These are phyloP conservation scores for Stemphylium beticola DNA, from an alignment of 2,329 filamentous ascomycete genomes.

Conservation along the genomic window DNA sequence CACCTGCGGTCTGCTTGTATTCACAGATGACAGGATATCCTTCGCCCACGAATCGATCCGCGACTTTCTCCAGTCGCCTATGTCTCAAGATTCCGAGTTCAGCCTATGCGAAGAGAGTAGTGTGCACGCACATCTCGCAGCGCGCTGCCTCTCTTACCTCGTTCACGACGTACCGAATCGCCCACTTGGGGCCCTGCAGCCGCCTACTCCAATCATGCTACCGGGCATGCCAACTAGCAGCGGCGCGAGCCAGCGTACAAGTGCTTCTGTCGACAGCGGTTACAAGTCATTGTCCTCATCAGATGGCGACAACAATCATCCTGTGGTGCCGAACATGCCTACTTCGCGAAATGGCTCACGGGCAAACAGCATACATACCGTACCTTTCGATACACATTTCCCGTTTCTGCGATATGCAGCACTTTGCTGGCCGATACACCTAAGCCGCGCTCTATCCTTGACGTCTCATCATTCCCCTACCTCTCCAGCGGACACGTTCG, in stretches of 20 bases:
- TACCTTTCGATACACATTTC: constrained; percentile 32
- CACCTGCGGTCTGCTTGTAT: constrained; percentile 34
- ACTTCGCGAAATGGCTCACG: constrained; percentile 3
- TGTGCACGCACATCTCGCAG: constrained; percentile 38
- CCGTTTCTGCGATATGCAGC: constrained; percentile 41
- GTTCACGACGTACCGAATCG: constrained; percentile 36
- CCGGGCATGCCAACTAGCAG: constrained; percentile 21
- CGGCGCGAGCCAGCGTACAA: constrained; percentile 32
- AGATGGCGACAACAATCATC: constrained; percentile 23
- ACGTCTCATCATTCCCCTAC: constrained; percentile 1
- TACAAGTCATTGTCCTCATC: constrained; percentile 40
- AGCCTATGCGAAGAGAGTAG: constrained; percentile 30
- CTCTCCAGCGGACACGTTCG: constrained; percentile 1
- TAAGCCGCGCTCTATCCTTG: constrained; percentile 30
- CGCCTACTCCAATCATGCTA: constrained; percentile 12
- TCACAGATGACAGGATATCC: constrained; percentile 22
- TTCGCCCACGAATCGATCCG: constrained; percentile 36
- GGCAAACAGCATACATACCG: constrained; percentile 12
- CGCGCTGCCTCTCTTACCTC: constrained; percentile 38
- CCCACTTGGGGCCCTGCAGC: constrained; percentile 27
- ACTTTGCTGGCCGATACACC: constrained; percentile 43
- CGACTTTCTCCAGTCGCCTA: constrained; percentile 30
- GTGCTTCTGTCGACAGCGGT: constrained; percentile 38
- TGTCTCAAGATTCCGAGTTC: constrained; percentile 29
- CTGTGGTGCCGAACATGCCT: neutral